Base-by-base conservation (phyloP, 2,329 filamentous ascomycete genomes). In the Pseudogymnoascus sp. region DNA sequence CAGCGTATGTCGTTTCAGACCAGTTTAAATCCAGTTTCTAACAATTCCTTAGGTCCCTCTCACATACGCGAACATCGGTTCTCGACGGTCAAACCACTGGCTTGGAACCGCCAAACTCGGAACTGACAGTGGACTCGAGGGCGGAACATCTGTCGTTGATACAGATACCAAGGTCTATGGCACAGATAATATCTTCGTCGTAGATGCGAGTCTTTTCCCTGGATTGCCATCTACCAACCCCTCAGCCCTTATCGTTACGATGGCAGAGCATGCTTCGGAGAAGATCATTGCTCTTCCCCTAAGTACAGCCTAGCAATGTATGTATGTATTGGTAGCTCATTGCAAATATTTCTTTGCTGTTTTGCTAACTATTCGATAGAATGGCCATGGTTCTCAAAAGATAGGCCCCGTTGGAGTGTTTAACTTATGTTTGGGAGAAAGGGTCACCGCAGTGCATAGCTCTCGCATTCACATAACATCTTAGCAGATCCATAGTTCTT, bases 141-240 rank as follows among this genome's bases (percentile, higher is more conserved):
- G 75, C 45, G 84, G 85, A 14, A 80, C 77, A 5, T 77, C 83
- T 1, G 86, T 89, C 2, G 86, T 88, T 1, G 86, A 88, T 67
- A 71, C 78, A 9, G 77, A 88, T 73, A 82, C 84, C 63, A 83
- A 82, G 73, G 84, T 89, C 6, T 88, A 84, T 68, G 86, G 86
- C 41, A 88, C 83, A 0, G 84, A 88, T 68, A 88, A 89, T 73
- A 76, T 88, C 45, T 88, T 86, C 68, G 82, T 89, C 12, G 84
- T 89, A 3, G 87, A 90, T 68, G 87, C 83, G 0, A 83, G 82
- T 64, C 86, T 90, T 69, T 88, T 89, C 75, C 87, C 88, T 0
- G 87, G 88, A 66, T 83, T 89, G 67, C 80, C 86, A 2, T 86
- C 85, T 0, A 84, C 86, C 16, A 91, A 91, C 74, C 88, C 88